Conservation (phyloP, 345 rosid species). For the Citrus maxima region DNA sequence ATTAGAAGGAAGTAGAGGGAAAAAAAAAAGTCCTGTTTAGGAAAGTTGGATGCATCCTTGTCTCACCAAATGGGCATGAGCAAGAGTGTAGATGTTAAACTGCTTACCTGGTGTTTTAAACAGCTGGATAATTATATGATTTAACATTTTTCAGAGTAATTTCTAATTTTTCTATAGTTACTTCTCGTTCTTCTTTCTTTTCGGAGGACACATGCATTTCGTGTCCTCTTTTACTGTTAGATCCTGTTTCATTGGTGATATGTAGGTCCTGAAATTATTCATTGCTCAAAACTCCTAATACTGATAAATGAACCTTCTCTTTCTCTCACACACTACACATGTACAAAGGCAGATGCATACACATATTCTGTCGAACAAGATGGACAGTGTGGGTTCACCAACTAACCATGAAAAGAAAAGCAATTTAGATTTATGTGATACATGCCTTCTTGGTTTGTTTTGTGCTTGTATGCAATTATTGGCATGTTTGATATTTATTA, state of each 20-base stretch:
- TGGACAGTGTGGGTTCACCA: background rate
- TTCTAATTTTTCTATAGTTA: background rate
- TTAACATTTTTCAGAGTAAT: background rate
- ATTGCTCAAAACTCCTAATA: background rate
- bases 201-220: background rate
- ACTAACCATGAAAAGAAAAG: background rate
- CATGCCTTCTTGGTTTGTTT: background rate
- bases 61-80: background rate
- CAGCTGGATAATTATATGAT: background rate
- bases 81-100: background rate
- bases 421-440: background rate
- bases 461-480: conserved; percentile 5
- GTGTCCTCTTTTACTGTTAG: background rate
- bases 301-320: background rate
- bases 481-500: background rate
- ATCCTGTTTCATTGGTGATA: background rate
- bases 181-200: background rate
- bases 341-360: background rate
- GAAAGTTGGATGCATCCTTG: background rate
- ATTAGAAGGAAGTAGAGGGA: background rate
- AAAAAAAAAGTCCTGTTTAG: background rate
- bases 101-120: background rate
- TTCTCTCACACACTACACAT: background rate
- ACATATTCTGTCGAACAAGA: background rate
- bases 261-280: background rate